A percentile compares a stretch with the other conserved stretches of the same genome.
Conservation (phyloP, 257 asterid genomes). For the Ocimum tenuiflorum region DNA sequence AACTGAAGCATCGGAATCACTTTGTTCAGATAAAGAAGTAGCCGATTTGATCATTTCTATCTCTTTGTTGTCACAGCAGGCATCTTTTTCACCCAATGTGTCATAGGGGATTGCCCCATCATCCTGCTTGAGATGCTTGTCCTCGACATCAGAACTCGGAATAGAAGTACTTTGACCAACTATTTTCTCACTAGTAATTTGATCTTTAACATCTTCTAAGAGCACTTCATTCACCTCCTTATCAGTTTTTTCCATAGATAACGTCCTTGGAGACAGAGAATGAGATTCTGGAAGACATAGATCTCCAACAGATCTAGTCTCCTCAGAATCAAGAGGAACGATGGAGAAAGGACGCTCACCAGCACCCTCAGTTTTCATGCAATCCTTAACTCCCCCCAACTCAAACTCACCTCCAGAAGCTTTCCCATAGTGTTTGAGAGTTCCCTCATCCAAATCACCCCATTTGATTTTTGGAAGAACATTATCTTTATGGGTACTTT, state of each 20-base stretch:
- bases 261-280: slow-evolving; percentile 18
- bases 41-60: slow-evolving; percentile 12
- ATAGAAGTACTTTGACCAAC: slow-evolving; percentile 25
- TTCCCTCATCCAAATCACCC: slow-evolving; percentile 92
- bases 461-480: slow-evolving; percentile 68
- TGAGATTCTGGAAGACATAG: slow-evolving; percentile 26
- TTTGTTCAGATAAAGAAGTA: slow-evolving; percentile 9
- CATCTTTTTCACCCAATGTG: slow-evolving; percentile 15
- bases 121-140: slow-evolving; percentile 23
- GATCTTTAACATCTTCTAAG: slow-evolving; percentile 49
- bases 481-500: slow-evolving; percentile 27
- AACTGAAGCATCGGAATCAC: slow-evolving; percentile 21
- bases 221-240: slow-evolving; percentile 39
- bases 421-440: slow-evolving; percentile 50
- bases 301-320: slow-evolving; percentile 21
- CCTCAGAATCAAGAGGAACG: slow-evolving; percentile 24
- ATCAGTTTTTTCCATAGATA: slow-evolving; percentile 24
- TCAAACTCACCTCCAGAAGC: slow-evolving; percentile 38
- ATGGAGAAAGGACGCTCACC: slow-evolving; percentile 21
- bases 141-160: slow-evolving; percentile 25
- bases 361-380: slow-evolving; percentile 26
- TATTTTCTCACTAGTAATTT: slow-evolving; percentile 36
- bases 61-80: slow-evolving; percentile 29
- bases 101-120: slow-evolving; percentile 12
- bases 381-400: slow-evolving; percentile 33